Evolutionary conservation across 2,329 filamentous ascomycete genomes (phyloP), one percentile per base, ranked within the genome.

Genomic region (Hymenoscyphus scutula): DNA sequence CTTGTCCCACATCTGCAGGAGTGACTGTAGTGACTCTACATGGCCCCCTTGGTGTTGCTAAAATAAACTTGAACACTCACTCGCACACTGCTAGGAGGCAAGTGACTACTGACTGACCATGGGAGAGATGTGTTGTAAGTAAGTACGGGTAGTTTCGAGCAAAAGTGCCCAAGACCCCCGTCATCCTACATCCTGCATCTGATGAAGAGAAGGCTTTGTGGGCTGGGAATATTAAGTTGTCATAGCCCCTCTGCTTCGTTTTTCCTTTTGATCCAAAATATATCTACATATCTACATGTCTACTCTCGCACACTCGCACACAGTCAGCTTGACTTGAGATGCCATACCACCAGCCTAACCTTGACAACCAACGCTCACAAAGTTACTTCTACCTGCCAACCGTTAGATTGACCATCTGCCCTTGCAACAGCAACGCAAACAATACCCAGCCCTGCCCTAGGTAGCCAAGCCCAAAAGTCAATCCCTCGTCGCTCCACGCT

Each of bases 11-110:
- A 27, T 17, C 51, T 32, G 51, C 25, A 29, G 25, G 13, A 19
- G 51, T 54, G 25, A 29, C n/a, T 51, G 23, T n/a, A 25, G 51
- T 30, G 17, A 27, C 51, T n/a, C 25, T 32, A 19, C 41, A 48
- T 48, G n/a, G 38, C 41, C 41, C 41, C 41, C n/a, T n/a, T 48
- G 41, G 41, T 48, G 41, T 48, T 10, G 41, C 41, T n/a, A 48
- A 48, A 48, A 48, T 48, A 48, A 48, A 25, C 17, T 19, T 48
- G 41, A 48, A n/a, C 29, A 30, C 29, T 45, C n/a, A 17, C 15
- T n/a, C n/a, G n/a, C n/a, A n/a, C n/a, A 45, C 15, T 45, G 15
- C 6, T n/a, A 17, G 38, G 19, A 17, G n/a, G n/a, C n/a, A n/a
- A n/a, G n/a, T n/a, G n/a, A n/a, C 6, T 23, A 48, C n/a, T 23